phyloP scores from a whole-genome alignment of 306 rosid genomes.

The Dalbergia cultrata region DNA sequence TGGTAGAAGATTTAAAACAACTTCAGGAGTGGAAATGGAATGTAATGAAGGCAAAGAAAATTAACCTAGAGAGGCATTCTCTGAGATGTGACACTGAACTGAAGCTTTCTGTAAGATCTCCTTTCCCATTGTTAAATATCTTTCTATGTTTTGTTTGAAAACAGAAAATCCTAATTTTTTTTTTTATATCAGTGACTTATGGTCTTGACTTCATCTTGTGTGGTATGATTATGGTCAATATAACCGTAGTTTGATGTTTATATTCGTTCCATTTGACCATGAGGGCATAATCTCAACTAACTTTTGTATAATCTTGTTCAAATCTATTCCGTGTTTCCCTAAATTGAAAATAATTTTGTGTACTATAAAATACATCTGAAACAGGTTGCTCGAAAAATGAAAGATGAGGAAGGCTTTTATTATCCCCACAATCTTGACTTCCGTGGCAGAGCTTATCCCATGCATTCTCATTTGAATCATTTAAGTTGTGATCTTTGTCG shows the following conservation, averaged over 20 bases:
- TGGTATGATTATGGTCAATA: not conserved
- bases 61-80: conserved; percentile 84
- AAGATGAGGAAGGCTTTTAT: conserved; percentile 84
- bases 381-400: conserved; percentile 83
- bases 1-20: conserved; percentile 62
- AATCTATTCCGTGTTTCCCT: conserved; percentile 28
- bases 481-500: conserved; percentile 88
- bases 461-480: conserved; percentile 90
- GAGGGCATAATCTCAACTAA: conserved; percentile 14
- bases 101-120: conserved; percentile 79
- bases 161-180: conserved; percentile 4
- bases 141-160: not conserved
- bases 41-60: conserved; percentile 74
- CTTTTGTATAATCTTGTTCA: conserved; percentile 7
- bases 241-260: not conserved
- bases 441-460: conserved; percentile 88
- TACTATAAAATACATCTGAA: conserved; percentile 40
- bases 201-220: conserved; percentile 22
- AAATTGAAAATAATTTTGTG: conserved; percentile 24
- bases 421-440: conserved; percentile 91
- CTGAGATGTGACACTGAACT: conserved; percentile 83
- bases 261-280: conserved; percentile 1
- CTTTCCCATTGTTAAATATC: conserved; percentile 17
- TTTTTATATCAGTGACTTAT: not conserved
- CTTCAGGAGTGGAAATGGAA: conserved; percentile 84